These are phyloP conservation scores for Kluyveromyces aestuarii DNA, from an alignment of 805 yeast species.

Conservation along the genomic window DNA sequence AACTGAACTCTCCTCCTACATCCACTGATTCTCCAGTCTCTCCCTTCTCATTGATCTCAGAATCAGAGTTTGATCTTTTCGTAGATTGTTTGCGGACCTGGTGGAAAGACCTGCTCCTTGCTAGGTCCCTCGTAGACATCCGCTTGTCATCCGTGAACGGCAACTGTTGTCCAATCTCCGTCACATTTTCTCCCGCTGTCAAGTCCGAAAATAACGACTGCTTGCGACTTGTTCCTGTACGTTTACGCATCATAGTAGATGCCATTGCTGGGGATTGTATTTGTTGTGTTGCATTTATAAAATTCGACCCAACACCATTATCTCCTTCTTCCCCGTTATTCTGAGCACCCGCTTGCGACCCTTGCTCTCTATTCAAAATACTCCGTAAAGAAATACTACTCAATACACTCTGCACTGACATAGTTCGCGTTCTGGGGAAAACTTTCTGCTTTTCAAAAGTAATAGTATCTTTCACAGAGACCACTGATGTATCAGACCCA, in stretches of 20 bases:
- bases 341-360: slow-evolving; percentile 34
- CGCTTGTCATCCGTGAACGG: slow-evolving; percentile 30
- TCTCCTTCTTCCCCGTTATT: slow-evolving; percentile 7
- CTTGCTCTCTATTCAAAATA: slow-evolving; percentile 52
- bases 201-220: slow-evolving; percentile 5
- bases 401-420: slow-evolving; percentile 33
- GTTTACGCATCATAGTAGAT: slow-evolving; percentile 26
- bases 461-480: slow-evolving; percentile 11
- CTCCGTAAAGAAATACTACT: slow-evolving; percentile 59
- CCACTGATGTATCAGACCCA: slow-evolving; percentile 5
- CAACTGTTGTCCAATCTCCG: slow-evolving; percentile 21
- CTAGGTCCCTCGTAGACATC: background rate
- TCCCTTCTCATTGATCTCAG: background rate
- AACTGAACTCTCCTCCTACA: slow-evolving; percentile 3
- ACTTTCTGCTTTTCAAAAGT: slow-evolving; percentile 53
- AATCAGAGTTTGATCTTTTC: background rate
- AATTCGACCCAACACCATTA: slow-evolving; percentile 10
- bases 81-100: background rate
- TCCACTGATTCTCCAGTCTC: background rate
- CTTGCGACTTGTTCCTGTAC: slow-evolving; percentile 18
- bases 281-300: slow-evolving; percentile 27
- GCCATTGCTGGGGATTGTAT: slow-evolving; percentile 35
- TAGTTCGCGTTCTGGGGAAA: slow-evolving; percentile 37
- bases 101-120: background rate
- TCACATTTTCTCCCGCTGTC: slow-evolving; percentile 18